Base-by-base conservation (phyloP, 1,284 basidiomycete species). In the Fereydounia khargensis region DNA sequence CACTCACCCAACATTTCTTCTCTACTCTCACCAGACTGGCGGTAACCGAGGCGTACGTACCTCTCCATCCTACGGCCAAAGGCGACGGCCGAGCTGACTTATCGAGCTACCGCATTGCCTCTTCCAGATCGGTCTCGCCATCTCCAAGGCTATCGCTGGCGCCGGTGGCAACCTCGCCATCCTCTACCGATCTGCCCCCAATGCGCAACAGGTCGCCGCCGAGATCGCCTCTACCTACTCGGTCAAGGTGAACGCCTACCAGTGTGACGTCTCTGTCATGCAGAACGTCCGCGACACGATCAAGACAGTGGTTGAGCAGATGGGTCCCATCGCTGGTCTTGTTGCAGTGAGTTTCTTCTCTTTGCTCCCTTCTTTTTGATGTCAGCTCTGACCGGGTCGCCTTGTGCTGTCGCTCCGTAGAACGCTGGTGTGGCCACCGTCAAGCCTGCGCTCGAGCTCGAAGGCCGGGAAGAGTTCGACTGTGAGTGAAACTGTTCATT, bases 391-490 rank as follows among this genome's bases (percentile, higher is more conserved):
- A n/a, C n/a, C n/a, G n/a, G n/a, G n/a, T n/a, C n/a, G n/a, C n/a
- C n/a, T n/a, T n/a, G n/a, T n/a, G n/a, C 9, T 28, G 9, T 28
- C 27, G 27, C 9, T 28, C 27, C 27, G 27, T 28, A 28, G 27
- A 54, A 66, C 46, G 60, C 52, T 17, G 62, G 59, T 46, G 57
- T 67, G 18, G 52, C 54, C 27, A 51, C 60, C 32, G 62, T 68
- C 22, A 65, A 67, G 48, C 65, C 62, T 4, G 65, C 62, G 0
- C 36, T 81, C 25, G 65, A 65, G 42, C 50, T 67, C 11, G 58
- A 42, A 5, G 14, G 45, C 1, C 50, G 60, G 13, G 61, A 67
- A n/a, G 27, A 28, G n/a, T 28, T 28, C 27, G 27, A 28, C 27
- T 28, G 27, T 28, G 27, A 28, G 27, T 28, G 27, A n/a, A 28